Conservation (phyloP, 768 basidiomycete genomes). For the Harrya chromipes region DNA sequence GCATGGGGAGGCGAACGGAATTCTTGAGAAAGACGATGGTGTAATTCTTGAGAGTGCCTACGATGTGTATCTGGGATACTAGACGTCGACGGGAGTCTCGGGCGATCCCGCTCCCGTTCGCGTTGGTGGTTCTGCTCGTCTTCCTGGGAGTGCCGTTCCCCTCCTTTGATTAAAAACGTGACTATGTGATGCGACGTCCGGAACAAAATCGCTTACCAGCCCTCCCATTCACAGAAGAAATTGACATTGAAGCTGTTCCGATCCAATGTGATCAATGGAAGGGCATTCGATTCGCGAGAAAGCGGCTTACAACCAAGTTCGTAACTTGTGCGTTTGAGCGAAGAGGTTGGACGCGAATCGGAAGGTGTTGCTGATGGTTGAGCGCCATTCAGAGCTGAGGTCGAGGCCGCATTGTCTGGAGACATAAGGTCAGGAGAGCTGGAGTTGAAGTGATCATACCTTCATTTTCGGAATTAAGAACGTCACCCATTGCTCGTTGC, state of each 20-base stretch:
- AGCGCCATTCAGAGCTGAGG: slow-evolving; percentile 2
- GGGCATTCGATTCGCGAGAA: background rate
- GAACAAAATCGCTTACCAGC: slow-evolving; percentile 23
- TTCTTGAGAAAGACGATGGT: slow-evolving; percentile 29
- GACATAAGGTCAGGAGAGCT: background rate
- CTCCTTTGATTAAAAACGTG: slow-evolving; percentile 19
- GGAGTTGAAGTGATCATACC: slow-evolving; percentile 10
- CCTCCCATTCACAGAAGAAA: slow-evolving; percentile 18
- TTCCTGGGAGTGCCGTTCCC: slow-evolving; percentile 28
- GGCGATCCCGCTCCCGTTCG: slow-evolving; percentile 49
- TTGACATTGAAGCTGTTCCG: slow-evolving; percentile 29
- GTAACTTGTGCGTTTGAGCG: slow-evolving; percentile 11
- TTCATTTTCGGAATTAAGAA: slow-evolving; percentile 52
- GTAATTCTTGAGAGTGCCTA: slow-evolving; percentile 26
- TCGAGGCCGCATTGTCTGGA: slow-evolving; percentile 12
- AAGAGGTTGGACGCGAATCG: slow-evolving; percentile 13
- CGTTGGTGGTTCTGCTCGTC: slow-evolving; percentile 38
- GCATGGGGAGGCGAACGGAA: slow-evolving; percentile 24
- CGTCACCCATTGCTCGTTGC: slow-evolving; percentile 57
- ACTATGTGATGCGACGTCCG: background rate
- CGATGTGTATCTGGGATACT: slow-evolving; percentile 23
- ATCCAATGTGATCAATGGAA: slow-evolving; percentile 1
- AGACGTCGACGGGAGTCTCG: slow-evolving; percentile 26
- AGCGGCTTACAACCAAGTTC: slow-evolving; percentile 19
- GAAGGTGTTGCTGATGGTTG: slow-evolving; percentile 6